These are phyloP conservation scores for Beauveria pseudobassiana DNA, from an alignment of 2,329 filamentous ascomycete species.

Conservation along the genomic window DNA sequence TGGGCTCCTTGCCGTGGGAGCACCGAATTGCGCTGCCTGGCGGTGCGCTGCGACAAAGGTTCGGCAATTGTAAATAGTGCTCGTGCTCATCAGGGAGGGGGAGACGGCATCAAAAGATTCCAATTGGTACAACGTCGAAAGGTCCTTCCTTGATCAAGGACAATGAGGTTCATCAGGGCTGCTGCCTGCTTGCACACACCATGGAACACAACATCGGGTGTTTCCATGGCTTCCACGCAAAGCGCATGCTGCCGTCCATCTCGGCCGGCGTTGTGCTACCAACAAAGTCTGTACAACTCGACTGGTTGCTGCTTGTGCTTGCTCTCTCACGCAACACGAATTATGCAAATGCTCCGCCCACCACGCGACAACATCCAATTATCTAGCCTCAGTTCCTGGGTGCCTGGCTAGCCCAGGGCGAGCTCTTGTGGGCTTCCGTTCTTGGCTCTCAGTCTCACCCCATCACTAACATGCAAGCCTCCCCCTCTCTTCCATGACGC, in stretches of 20 bases:
- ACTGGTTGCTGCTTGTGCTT: neutral
- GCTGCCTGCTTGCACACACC: neutral
- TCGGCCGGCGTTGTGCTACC: too few relatives aligned
- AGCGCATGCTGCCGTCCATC: too few relatives aligned
- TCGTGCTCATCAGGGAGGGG: neutral
- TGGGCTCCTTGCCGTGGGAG: neutral
- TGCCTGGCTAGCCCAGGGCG: neutral
- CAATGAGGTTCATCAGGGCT: neutral
- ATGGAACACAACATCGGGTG: too few relatives aligned
- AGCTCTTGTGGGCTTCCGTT: neutral
- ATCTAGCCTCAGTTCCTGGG: neutral
- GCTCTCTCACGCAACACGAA: neutral
- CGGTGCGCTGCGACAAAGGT: neutral
- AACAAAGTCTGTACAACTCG: too few relatives aligned
- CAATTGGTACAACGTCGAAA: neutral
- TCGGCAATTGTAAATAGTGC: neutral
- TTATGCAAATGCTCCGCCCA: conserved; percentile 4
- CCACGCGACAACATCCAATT: conserved; percentile 8
- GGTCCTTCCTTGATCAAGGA: too few relatives aligned
- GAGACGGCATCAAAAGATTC: neutral
- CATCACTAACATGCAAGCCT: neutral
- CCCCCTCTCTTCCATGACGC: neutral
- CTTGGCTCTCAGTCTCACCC: neutral
- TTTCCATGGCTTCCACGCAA: too few relatives aligned
- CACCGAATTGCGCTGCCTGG: neutral